A percentile compares a stretch with the other conserved stretches of the same genome.
Evolutionary conservation across 2,329 filamentous ascomycete species (phyloP).

Genomic region (Aspergillus brunneoviolaceus): DNA sequence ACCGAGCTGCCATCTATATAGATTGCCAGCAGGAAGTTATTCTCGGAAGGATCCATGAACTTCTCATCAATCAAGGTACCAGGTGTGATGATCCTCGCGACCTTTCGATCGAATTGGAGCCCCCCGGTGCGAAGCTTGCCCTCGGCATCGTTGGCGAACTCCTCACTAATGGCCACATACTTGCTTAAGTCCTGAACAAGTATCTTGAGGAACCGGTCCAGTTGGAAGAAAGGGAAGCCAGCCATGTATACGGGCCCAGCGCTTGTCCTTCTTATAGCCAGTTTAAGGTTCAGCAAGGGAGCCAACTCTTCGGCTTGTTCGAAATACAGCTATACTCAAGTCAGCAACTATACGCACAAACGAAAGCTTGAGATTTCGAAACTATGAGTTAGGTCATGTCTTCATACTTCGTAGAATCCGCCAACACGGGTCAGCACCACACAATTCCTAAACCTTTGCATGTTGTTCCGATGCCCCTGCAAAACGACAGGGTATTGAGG

Average conservation of each 20-base stretch:
- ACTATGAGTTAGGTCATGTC: no score
- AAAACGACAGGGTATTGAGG: constrained; percentile 81
- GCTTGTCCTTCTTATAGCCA: constrained; percentile 75
- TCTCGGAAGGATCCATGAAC: constrained; percentile 91
- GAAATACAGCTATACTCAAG: constrained; percentile 69
- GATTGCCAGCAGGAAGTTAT: constrained; percentile 87
- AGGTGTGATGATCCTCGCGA: constrained; percentile 86
- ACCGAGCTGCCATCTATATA: constrained; percentile 51
- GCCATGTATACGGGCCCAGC: constrained; percentile 84
- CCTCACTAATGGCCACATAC: constrained; percentile 91
- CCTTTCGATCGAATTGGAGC: constrained; percentile 77
- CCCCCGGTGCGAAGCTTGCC: constrained; percentile 73
- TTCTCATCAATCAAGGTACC: constrained; percentile 96
- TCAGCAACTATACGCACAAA: constrained; percentile 5
- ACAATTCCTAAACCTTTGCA: constrained; percentile 86
- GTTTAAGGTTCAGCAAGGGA: constrained; percentile 82
- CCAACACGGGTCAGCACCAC: constrained; percentile 89
- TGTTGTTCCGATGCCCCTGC: constrained; percentile 82
- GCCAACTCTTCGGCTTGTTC: constrained; percentile 90
- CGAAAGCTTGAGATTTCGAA: no score
- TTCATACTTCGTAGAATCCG: constrained; percentile 78
- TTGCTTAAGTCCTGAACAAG: constrained; percentile 87
- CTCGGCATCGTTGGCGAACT: constrained; percentile 73
- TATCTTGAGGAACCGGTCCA: constrained; percentile 89
- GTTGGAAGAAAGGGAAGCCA: constrained; percentile 88